phyloP scores from a whole-genome alignment of 75 land plant genomes.

The Isoetes taiwanensis region DNA sequence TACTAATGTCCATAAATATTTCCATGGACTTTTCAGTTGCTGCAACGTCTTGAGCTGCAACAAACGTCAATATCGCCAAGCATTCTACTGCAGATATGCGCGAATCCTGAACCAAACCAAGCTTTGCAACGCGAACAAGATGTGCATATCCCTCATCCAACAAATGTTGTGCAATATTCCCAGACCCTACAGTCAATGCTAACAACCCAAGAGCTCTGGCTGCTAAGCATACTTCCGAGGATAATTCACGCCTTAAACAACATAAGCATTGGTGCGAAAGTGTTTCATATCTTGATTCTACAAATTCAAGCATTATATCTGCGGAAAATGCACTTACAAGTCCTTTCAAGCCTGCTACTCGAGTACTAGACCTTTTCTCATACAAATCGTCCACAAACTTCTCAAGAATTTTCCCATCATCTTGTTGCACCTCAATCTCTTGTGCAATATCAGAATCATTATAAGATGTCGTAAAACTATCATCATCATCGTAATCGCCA shows the following conservation, averaged over 20 bases:
- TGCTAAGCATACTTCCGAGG: slow-evolving; percentile 45
- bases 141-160: slow-evolving; percentile 41
- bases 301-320: slow-evolving; percentile 42
- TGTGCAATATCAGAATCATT: slow-evolving; percentile 29
- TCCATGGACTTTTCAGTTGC: slow-evolving; percentile 67
- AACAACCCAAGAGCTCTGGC: slow-evolving; percentile 50
- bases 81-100: slow-evolving; percentile 45
- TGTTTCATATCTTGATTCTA: slow-evolving; percentile 63
- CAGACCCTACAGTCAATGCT: slow-evolving; percentile 58
- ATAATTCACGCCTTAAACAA: slow-evolving; percentile 49
- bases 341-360: slow-evolving; percentile 59
- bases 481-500: slow-evolving; percentile 42
- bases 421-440: slow-evolving; percentile 25
- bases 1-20: slow-evolving; percentile 51
- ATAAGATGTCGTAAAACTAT: slow-evolving; percentile 35
- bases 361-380: slow-evolving; percentile 54
- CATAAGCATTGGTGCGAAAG: slow-evolving; percentile 49
- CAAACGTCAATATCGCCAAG: slow-evolving; percentile 65
- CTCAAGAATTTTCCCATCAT: slow-evolving; percentile 27
- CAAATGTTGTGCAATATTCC: slow-evolving; percentile 45
- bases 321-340: slow-evolving; percentile 46
- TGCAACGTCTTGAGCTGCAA: slow-evolving; percentile 57
- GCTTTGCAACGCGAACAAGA: slow-evolving; percentile 40
- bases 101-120: slow-evolving; percentile 37
- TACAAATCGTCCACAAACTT: slow-evolving; percentile 36